Conservation (phyloP, 116 monocot genomes). For the Trichopus zeylanicus region DNA sequence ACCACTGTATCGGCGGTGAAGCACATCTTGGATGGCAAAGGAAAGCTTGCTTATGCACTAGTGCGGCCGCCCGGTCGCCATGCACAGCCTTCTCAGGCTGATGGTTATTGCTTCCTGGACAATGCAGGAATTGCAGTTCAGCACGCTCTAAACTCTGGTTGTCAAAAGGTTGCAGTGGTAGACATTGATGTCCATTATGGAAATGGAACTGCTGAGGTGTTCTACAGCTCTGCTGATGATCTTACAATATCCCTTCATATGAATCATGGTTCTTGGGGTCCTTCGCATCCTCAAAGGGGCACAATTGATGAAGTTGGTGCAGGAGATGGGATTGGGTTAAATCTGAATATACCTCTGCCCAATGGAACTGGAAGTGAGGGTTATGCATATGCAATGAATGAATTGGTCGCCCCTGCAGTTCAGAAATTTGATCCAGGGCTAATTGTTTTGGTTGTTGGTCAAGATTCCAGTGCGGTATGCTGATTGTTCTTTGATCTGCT, state of each 20-base stretch:
- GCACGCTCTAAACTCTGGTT: conserved; percentile 56
- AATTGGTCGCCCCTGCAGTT: conserved; percentile 71
- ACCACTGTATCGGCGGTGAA: conserved; percentile 74
- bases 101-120: conserved; percentile 92
- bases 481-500: too few relatives aligned
- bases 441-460: conserved; percentile 65
- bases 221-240: conserved; percentile 60
- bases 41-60: conserved; percentile 69
- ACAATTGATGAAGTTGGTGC: conserved; percentile 61
- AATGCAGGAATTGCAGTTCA: conserved; percentile 79
- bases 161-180: conserved; percentile 39
- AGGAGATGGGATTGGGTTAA: conserved; percentile 62
- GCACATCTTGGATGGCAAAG: conserved; percentile 48
- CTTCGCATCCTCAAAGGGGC: conserved; percentile 80
- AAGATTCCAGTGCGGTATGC: conserved; percentile 86
- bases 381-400: conserved; percentile 66
- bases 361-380: conserved; percentile 83
- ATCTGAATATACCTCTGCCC: conserved; percentile 88
- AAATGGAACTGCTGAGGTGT: conserved; percentile 90
- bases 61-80: conserved; percentile 98
- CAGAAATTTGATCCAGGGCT: conserved; percentile 46
- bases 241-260: conserved; percentile 86
- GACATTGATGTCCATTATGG: conserved; percentile 96
- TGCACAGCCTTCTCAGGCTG: conserved; percentile 80
- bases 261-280: conserved; percentile 92